A percentile compares a stretch with the other conserved stretches of the same genome.
These are phyloP conservation scores for Fusarium pseudonygamai DNA, from an alignment of 2,329 filamentous ascomycete genomes.

Conservation along the genomic window DNA sequence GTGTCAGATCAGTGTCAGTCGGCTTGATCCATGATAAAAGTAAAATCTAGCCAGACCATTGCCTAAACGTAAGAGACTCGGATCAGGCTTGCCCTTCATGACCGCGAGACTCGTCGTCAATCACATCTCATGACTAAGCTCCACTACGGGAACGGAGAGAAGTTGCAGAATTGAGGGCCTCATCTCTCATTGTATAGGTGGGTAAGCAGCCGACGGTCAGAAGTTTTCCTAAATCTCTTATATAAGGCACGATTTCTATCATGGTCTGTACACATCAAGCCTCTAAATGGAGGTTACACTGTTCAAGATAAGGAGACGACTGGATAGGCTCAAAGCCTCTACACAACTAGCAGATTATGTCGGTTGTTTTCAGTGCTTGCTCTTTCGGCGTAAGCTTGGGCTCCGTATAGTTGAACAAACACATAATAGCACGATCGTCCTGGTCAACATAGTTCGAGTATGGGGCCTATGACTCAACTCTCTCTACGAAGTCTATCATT, in stretches of 20 bases:
- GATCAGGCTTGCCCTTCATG: fast-evolving
- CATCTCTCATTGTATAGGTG: not conserved
- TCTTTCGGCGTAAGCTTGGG: too few relatives aligned
- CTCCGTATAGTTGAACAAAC: too few relatives aligned
- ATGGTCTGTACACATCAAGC: not conserved
- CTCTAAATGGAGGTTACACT: not conserved
- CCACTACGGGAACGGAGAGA: not conserved
- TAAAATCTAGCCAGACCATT: not conserved
- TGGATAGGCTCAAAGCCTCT: too few relatives aligned
- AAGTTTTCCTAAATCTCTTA: too few relatives aligned
- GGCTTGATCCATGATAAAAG: too few relatives aligned
- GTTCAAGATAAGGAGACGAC: too few relatives aligned
- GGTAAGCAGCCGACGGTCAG: not conserved
- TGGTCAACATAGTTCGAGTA: too few relatives aligned
- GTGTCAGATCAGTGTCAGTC: not conserved
- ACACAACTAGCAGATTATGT: too few relatives aligned
- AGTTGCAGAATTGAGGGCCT: not conserved
- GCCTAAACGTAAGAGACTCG: not conserved
- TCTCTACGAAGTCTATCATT: not conserved
- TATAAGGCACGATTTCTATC: not conserved
- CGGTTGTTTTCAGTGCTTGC: too few relatives aligned
- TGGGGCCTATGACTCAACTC: not conserved
- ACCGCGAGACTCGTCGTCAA: not conserved
- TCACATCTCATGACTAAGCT: not conserved
- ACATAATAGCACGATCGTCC: too few relatives aligned